Evolutionary conservation across 305 asterid genomes (phyloP).

Genomic region (Fraxinus nigra): DNA sequence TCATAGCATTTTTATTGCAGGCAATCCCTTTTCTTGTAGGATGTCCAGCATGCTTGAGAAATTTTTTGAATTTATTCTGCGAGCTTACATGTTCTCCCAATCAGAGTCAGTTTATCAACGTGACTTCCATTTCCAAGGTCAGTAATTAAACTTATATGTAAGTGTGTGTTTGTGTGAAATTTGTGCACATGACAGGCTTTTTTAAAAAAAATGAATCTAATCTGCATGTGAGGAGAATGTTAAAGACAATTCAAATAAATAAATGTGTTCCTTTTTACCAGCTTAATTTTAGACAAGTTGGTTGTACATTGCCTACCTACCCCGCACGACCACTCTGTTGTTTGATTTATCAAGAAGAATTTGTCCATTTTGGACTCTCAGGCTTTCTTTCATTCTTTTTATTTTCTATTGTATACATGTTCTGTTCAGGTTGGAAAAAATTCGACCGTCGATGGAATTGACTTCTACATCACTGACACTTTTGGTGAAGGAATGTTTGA

Average conservation of each 20-base stretch:
- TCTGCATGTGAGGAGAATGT: not conserved
- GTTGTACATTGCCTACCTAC: not conserved
- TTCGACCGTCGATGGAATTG: slow-evolving; percentile 76
- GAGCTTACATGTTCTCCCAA: slow-evolving; percentile 98
- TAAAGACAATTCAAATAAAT: not conserved
- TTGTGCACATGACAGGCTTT: not conserved
- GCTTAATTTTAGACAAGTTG: not conserved
- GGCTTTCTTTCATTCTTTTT: not conserved
- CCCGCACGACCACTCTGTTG: not conserved
- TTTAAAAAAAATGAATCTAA: not conserved
- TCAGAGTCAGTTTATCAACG: slow-evolving; percentile 96
- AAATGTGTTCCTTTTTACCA: not conserved
- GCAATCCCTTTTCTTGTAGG: slow-evolving; percentile 99
- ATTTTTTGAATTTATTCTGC: slow-evolving; percentile 94
- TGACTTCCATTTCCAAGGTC: slow-evolving; percentile 77
- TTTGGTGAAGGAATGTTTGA: slow-evolving; percentile 86
- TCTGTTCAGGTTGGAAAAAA: slow-evolving; percentile 63
- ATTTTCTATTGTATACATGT: not conserved
- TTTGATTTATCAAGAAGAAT: not conserved
- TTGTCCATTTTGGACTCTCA: slow-evolving; percentile 5
- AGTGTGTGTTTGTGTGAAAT: not conserved
- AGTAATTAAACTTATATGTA: slow-evolving; percentile 23
- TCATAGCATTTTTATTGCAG: slow-evolving; percentile 57
- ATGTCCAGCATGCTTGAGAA: slow-evolving; percentile 99
- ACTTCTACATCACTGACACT: slow-evolving; percentile 62